Evolutionary conservation across 441 rosid genomes (phyloP).

Genomic region (Arabidopsis hybrid): DNA sequence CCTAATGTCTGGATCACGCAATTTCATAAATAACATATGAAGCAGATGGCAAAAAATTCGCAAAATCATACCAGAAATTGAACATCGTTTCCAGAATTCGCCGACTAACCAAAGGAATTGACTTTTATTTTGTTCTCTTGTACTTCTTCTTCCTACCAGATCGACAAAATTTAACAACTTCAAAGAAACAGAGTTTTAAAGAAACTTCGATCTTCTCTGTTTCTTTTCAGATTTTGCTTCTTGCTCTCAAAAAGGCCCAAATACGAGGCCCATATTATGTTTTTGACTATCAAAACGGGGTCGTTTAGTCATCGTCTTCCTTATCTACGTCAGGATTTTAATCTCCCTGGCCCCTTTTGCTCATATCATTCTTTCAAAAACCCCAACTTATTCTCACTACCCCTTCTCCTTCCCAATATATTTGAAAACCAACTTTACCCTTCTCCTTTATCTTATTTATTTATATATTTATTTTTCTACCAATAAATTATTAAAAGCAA

Average conservation of each 20-base stretch:
- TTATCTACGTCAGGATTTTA: too few relatives aligned
- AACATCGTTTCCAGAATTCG: conserved; percentile 56
- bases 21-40: neutral
- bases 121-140: neutral
- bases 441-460: too few relatives aligned
- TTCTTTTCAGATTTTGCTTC: neutral
- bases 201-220: neutral
- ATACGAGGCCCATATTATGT: conserved; percentile 17
- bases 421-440: too few relatives aligned
- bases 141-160: neutral
- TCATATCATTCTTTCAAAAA: too few relatives aligned
- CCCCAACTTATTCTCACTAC: too few relatives aligned
- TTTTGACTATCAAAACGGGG: neutral
- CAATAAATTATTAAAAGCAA: too few relatives aligned
- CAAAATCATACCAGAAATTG: conserved; percentile 70
- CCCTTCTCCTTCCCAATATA: too few relatives aligned
- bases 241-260: neutral
- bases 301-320: conserved; percentile 24
- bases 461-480: too few relatives aligned
- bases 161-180: neutral
- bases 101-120: conserved; percentile 24
- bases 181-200: neutral
- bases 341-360: too few relatives aligned
- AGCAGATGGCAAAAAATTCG: neutral
- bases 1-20: neutral